phyloP scores from a whole-genome alignment of 2,329 filamentous ascomycete genomes.

The Curvularia sp. region DNA sequence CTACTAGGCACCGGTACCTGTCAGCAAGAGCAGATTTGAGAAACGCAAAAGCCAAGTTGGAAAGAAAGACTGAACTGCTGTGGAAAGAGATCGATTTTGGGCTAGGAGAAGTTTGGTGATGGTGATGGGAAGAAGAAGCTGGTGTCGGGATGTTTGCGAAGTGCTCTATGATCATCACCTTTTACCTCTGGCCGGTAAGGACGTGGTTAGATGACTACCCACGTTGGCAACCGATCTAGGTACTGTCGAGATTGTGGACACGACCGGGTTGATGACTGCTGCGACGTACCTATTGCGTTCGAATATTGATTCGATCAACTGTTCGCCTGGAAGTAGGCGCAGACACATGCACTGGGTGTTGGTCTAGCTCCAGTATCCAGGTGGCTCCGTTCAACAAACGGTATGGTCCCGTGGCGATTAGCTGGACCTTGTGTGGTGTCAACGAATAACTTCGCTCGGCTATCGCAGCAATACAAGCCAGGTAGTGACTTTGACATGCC shows the following conservation, averaged over 20 bases:
- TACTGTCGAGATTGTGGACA: conserved; percentile 13
- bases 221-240: conserved; percentile 7
- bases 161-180: conserved; percentile 37
- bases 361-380: conserved; percentile 19
- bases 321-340: conserved; percentile 8
- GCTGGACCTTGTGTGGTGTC: conserved; percentile 30
- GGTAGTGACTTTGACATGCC: conserved; percentile 26
- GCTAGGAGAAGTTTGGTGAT: conserved; percentile 28
- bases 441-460: conserved; percentile 31
- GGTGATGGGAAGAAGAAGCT: conserved; percentile 30
- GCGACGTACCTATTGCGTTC: conserved; percentile 26
- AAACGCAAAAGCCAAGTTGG: conserved; percentile 18
- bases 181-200: conserved; percentile 31
- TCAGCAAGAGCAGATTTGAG: conserved; percentile 29
- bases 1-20: conserved; percentile 23
- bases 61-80: conserved; percentile 30
- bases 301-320: conserved; percentile 1
- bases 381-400: conserved; percentile 36
- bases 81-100: conserved; percentile 32
- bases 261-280: conserved; percentile 1
- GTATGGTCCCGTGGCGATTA: conserved; percentile 30
- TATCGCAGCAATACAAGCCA: conserved; percentile 25
- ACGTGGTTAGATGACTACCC: conserved; percentile 14
- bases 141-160: conserved; percentile 39
- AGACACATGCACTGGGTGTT: conserved; percentile 23